Percentiles rank a stretch among this genome's conserved stretches.
phyloP scores from a whole-genome alignment of 2,329 filamentous ascomycete genomes.

The Aaosphaeria pasadenensis region DNA sequence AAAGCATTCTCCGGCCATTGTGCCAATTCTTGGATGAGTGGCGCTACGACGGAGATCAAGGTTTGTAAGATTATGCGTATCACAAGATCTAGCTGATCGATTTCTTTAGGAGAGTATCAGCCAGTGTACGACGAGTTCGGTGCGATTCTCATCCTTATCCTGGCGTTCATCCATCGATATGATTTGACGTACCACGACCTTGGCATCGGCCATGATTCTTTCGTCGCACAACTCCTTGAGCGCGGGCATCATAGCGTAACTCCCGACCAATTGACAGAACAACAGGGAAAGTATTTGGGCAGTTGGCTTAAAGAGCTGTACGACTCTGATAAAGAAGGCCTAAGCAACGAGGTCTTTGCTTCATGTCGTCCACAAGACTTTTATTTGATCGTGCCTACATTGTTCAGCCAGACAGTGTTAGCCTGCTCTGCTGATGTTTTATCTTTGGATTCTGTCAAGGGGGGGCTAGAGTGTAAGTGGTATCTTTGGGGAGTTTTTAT shows the following conservation, averaged over 20 bases:
- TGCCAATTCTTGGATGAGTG: slow-evolving; percentile 75
- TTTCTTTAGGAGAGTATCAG: slow-evolving; percentile 65
- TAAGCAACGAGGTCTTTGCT: slow-evolving; percentile 77
- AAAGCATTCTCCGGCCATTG: slow-evolving; percentile 68
- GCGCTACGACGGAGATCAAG: slow-evolving; percentile 78
- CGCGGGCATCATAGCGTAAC: slow-evolving; percentile 57
- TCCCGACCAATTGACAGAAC: slow-evolving; percentile 61
- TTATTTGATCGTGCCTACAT: slow-evolving; percentile 71
- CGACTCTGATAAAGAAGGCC: slow-evolving; percentile 62
- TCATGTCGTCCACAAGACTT: slow-evolving; percentile 81
- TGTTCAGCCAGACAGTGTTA: slow-evolving; percentile 73
- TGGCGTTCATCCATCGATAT: slow-evolving; percentile 76
- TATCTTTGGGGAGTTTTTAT: not conserved
- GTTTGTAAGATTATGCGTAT: slow-evolving; percentile 19
- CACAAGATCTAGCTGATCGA: slow-evolving; percentile 10
- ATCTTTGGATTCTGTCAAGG: slow-evolving; percentile 67
- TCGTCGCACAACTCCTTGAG: slow-evolving; percentile 64
- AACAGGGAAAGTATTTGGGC: slow-evolving; percentile 63
- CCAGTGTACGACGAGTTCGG: slow-evolving; percentile 86
- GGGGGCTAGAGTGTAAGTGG: slow-evolving; percentile 69
- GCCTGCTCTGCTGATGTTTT: slow-evolving; percentile 66
- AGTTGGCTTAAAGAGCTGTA: slow-evolving; percentile 79
- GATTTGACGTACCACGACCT: slow-evolving; percentile 63
- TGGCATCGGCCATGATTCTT: slow-evolving; percentile 62
- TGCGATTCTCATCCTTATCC: slow-evolving; percentile 67